Conservation (phyloP, 2,329 filamentous ascomycete species). For the Alternaria ventricosa region DNA sequence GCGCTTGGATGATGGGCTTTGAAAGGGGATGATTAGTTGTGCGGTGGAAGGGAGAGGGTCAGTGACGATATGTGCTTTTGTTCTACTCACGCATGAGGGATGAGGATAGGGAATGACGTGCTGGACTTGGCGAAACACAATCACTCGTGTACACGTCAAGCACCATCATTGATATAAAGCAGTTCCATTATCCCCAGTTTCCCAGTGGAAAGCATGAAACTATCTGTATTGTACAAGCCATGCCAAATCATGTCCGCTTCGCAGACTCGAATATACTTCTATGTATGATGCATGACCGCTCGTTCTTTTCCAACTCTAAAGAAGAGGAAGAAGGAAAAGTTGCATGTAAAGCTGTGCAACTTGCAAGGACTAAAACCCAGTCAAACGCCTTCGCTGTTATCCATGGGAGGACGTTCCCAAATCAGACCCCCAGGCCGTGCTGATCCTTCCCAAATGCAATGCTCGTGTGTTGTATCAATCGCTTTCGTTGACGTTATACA, state of each 20-base stretch:
- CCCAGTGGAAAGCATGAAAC: not conserved
- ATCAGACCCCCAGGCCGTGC: slow-evolving; percentile 11
- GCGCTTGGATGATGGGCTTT: not conserved
- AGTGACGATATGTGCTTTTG: not conserved
- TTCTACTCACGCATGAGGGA: not conserved
- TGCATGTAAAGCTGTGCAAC: slow-evolving; percentile 1
- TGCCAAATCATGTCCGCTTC: not conserved
- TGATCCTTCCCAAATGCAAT: slow-evolving; percentile 22
- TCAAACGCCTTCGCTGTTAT: slow-evolving; percentile 23
- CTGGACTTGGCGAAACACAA: not conserved
- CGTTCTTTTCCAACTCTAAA: not conserved
- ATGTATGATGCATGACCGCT: not conserved
- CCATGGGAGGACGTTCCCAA: not conserved
- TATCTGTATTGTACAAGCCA: not conserved
- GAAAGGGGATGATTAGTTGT: not conserved
- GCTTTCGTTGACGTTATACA: slow-evolving; percentile 13
- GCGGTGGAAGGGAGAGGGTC: not conserved
- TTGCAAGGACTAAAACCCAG: not conserved
- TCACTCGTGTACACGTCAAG: not conserved
- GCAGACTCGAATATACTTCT: not conserved
- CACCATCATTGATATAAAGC: not conserved
- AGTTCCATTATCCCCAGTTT: not conserved
- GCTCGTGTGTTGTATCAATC: slow-evolving; percentile 12
- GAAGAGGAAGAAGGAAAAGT: not conserved
- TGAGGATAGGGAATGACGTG: not conserved